Base-by-base conservation (phyloP, 768 basidiomycete species). In the Hebeloma cylindrosporum region DNA sequence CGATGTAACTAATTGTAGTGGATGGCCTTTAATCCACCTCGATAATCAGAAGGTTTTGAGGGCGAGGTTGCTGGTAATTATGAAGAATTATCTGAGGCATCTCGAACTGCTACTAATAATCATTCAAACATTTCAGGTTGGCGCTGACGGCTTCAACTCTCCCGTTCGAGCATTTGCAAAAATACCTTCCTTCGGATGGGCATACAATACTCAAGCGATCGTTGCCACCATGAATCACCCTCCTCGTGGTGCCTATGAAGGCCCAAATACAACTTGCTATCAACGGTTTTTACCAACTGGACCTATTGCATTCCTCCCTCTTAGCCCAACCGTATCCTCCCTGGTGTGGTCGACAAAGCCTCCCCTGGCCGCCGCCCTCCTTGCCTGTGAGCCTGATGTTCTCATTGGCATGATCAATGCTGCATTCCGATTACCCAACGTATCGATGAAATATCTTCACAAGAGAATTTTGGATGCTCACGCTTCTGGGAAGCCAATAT, bases 241-340 rank as follows among this genome's bases (percentile, higher is more conserved):
- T 13, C 79, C 89, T 1, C 77, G 83, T 16, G 72, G 75, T 9
- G 67, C 77, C 22, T 81, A 80, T 54, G 75, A 83, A 59, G 68
- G 68, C 7, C 78, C 78, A 7, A 91, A 90, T 57, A 82, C 79
- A 5, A 89, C 83, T 0, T 94, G 92, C 0, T 98, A 88, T 66
- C 96, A 98, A 63, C 77, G 94, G 16, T 97, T 97, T 72, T 78
- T 98, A 14, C 88, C 93, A 2, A 93, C 93, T 4, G 95, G 96
- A 0, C 95, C 95, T 2, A 85, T 98, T 31, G 94, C 94, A 0
- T 98, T 96, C 71, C 77, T 98, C 16, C 96, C 95, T 0, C 76
- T 97, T 31, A 85, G 85, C 1, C 68, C 80, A 0, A 85, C 82
- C 0, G 70, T 72, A 2, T 90, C 93, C 7, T 93, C 94, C 3